A percentile compares a stretch with the other conserved stretches of the same genome.
Conservation (phyloP, 805 yeast genomes). For the Kuraishia cidri region DNA sequence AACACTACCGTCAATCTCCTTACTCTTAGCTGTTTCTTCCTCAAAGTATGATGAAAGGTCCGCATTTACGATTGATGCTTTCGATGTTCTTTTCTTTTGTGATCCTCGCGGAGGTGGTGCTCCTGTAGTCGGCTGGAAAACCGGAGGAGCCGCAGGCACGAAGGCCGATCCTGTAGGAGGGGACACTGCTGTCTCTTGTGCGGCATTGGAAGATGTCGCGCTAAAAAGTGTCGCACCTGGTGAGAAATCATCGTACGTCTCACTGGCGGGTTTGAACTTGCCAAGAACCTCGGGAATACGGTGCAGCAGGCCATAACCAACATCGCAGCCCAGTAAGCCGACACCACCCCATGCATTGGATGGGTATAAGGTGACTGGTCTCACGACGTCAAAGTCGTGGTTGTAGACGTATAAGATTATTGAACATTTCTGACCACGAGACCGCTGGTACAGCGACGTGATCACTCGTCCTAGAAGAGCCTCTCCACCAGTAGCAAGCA, state of each 20-base stretch:
- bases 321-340: constrained; percentile 88
- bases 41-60: constrained; percentile 29
- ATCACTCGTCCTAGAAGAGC: constrained; percentile 63
- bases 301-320: constrained; percentile 88
- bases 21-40: constrained; percentile 30
- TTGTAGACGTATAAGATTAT: constrained; percentile 71
- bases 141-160: constrained; percentile 7
- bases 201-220: constrained; percentile 13
- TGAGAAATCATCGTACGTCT: constrained; percentile 7
- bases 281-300: constrained; percentile 66
- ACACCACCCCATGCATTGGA: constrained; percentile 72
- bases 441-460: constrained; percentile 36
- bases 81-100: constrained; percentile 7
- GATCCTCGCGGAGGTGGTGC: background rate
- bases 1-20: constrained; percentile 20
- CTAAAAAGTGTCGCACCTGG: constrained; percentile 8
- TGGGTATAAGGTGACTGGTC: constrained; percentile 80
- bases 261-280: constrained; percentile 28
- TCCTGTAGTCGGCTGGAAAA: background rate
- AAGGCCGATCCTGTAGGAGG: constrained; percentile 9
- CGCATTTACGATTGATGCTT: constrained; percentile 7
- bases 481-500: constrained; percentile 83
- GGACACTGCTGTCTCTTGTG: constrained; percentile 11
- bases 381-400: constrained; percentile 73
- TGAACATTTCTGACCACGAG: constrained; percentile 13